phyloP scores from a whole-genome alignment of 192 early-diverging fungal genomes.

The Coemansia sp. region DNA sequence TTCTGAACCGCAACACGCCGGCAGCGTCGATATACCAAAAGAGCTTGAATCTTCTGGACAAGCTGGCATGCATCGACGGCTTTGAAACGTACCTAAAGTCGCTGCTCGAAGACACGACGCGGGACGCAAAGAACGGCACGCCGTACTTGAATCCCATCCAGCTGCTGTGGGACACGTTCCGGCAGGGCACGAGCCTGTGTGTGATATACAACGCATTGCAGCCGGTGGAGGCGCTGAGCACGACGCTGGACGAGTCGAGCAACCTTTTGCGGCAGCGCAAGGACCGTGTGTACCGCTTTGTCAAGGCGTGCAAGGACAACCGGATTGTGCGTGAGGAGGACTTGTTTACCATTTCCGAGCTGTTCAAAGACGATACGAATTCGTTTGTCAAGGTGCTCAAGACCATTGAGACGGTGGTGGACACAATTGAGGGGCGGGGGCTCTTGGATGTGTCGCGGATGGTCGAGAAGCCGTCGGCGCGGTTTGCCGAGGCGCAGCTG shows the following conservation, averaged over 20 bases:
- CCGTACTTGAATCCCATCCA: slow-evolving; percentile 65
- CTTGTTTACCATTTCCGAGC: slow-evolving; percentile 80
- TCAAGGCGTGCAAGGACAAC: slow-evolving; percentile 82
- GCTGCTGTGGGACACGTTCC: slow-evolving; percentile 70
- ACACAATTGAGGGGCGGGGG: slow-evolving; percentile 67
- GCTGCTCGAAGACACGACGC: slow-evolving; percentile 31
- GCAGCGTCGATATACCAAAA: slow-evolving; percentile 70
- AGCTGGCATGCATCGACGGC: slow-evolving; percentile 69
- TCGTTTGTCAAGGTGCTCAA: slow-evolving; percentile 95
- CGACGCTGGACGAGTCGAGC: slow-evolving; percentile 57
- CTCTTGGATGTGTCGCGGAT: slow-evolving; percentile 36
- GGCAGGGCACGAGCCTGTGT: slow-evolving; percentile 68
- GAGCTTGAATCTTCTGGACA: slow-evolving; percentile 67
- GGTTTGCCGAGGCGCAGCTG: slow-evolving; percentile 55
- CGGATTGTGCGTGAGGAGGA: slow-evolving; percentile 73
- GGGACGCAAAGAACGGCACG: slow-evolving; percentile 40
- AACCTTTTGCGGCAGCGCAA: slow-evolving; percentile 71
- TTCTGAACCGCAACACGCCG: slow-evolving; percentile 48
- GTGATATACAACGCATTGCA: slow-evolving; percentile 70
- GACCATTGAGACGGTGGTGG: slow-evolving; percentile 74
- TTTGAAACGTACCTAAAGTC: slow-evolving; percentile 63
- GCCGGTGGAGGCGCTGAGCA: slow-evolving; percentile 62
- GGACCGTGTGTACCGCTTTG: slow-evolving; percentile 80
- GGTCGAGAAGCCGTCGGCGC: slow-evolving; percentile 48
- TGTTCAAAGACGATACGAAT: slow-evolving; percentile 94